phyloP scores from a whole-genome alignment of 2,329 filamentous ascomycete species.

The Bipolaris oryzae region DNA sequence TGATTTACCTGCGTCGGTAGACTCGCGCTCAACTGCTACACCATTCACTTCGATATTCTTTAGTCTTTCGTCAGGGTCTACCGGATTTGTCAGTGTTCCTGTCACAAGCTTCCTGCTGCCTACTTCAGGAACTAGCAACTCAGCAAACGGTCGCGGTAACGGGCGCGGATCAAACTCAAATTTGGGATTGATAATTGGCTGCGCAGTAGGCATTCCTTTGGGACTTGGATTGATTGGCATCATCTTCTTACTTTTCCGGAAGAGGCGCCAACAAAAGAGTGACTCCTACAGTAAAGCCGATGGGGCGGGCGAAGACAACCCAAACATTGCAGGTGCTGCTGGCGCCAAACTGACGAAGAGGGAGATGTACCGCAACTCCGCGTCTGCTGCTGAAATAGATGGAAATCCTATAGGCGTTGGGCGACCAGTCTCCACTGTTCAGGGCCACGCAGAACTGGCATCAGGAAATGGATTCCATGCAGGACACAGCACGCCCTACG shows the following conservation, averaged over 20 bases:
- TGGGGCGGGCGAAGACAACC: conserved; percentile 20
- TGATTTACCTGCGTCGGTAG: not conserved
- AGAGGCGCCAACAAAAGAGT: conserved; percentile 32
- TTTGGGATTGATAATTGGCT: conserved; percentile 42
- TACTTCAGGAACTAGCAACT: conserved; percentile 1
- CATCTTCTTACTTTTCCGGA: conserved; percentile 41
- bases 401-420: conserved; percentile 37
- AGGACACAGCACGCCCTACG: conserved; percentile 29
- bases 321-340: conserved; percentile 31
- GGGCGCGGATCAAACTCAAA: conserved; percentile 27
- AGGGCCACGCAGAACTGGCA: conserved; percentile 40
- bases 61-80: conserved; percentile 32
- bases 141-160: conserved; percentile 2
- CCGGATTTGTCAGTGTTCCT: conserved; percentile 31
- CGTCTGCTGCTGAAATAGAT: conserved; percentile 36
- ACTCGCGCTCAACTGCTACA: conserved; percentile 6
- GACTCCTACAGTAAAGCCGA: conserved; percentile 25
- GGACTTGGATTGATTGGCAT: conserved; percentile 39
- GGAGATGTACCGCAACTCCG: conserved; percentile 23
- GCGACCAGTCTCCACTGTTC: conserved; percentile 34
- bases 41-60: conserved; percentile 35
- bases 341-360: conserved; percentile 33
- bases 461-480: conserved; percentile 36
- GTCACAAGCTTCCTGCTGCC: conserved; percentile 29
- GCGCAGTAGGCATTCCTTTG: conserved; percentile 46